A percentile compares a stretch with the other conserved stretches of the same genome.
Evolutionary conservation across 2,329 filamentous ascomycete genomes (phyloP).

Genomic region (Fusarium liriodendri): DNA sequence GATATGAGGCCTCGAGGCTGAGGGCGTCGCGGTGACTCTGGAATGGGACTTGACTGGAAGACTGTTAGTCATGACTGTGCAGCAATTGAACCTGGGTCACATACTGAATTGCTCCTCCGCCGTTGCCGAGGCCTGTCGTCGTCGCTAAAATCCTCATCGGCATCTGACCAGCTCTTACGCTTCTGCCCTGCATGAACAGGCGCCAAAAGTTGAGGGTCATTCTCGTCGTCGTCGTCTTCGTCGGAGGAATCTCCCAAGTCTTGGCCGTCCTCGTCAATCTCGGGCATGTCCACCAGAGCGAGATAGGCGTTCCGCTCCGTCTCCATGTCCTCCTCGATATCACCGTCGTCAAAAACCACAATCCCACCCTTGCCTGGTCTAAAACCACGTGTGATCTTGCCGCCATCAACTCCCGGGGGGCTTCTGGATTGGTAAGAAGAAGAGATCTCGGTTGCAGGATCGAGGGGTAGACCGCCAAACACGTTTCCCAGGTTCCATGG

Average conservation of each 20-base stretch:
- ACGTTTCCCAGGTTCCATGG: constrained; percentile 97
- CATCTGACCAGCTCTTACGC: constrained; percentile 82
- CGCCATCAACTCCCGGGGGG: constrained; percentile 76
- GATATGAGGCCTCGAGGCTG: constrained; percentile 70
- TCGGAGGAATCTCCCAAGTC: constrained; percentile 69
- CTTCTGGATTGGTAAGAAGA: constrained; percentile 62
- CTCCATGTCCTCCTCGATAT: constrained; percentile 85
- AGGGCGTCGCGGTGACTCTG: constrained; percentile 71
- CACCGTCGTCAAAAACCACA: constrained; percentile 94
- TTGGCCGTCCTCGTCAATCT: constrained; percentile 80
- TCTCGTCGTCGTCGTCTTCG: constrained; percentile 65
- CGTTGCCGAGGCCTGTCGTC: constrained; percentile 83
- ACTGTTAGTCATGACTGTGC: constrained; percentile 27
- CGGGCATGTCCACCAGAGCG: constrained; percentile 90
- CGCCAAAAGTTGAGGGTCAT: constrained; percentile 50
- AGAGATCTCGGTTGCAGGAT: constrained; percentile 61
- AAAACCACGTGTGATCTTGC: constrained; percentile 78
- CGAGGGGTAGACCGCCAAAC: constrained; percentile 78
- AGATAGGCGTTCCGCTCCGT: constrained; percentile 85
- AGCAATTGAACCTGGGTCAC: constrained; percentile 38
- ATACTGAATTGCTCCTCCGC: constrained; percentile 87
- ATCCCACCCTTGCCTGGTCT: constrained; percentile 86
- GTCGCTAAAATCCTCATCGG: constrained; percentile 76
- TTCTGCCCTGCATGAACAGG: constrained; percentile 69
- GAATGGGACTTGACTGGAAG: constrained; percentile 71